Evolutionary conservation across 1,139 yeast genomes (phyloP), one percentile per base, ranked within the genome.

Genomic region (Yamadazyma oceani): DNA sequence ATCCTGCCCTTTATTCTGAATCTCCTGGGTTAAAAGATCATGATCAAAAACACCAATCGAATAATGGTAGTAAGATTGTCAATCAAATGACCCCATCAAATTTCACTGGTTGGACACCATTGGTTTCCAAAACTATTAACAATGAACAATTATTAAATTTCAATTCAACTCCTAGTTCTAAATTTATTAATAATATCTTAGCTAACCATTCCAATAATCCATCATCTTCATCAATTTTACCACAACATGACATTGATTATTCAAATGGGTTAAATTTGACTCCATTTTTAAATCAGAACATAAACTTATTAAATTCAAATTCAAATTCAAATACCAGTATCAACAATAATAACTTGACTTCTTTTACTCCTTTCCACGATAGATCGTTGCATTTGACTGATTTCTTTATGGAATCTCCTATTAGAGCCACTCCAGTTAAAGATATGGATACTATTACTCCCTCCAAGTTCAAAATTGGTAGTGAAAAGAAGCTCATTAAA

Each of bases 341-440:
- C 23, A 31, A 23, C 19, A 26, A 32, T 16, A 23, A 35, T 14
- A 32, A 29, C 11, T 26, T 32, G 15, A 23, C 58, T 23, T 57
- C 57, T 27, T 57, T 68, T 37, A 71, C 77, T 11, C 77, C 77
- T 4, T 68, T 64, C 43, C 69, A 68, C 46, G 76, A 71, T 38
- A 69, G 66, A 49, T 57, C 73, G 2, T 55, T 68, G 37, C 74
- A 68, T 42, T 53, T 68, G 35, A 55, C 70, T 2, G 76, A 71
- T 45, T 69, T 71, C 40, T 70, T 68, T 49, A 69, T 66, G 58
- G 77, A 71, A 41, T 63, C 72, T 8, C 77, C 77, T 10, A 64
- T 69, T 26, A 53, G 61, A 32, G 31, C 32, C 5, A 57, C 65
- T 3, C 70, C 72, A 2, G 43, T 59, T 7, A 63, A 57, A 40